phyloP scores from a whole-genome alignment of 2,329 filamentous ascomycete species.

The Ceratocystiopsis sp. region DNA sequence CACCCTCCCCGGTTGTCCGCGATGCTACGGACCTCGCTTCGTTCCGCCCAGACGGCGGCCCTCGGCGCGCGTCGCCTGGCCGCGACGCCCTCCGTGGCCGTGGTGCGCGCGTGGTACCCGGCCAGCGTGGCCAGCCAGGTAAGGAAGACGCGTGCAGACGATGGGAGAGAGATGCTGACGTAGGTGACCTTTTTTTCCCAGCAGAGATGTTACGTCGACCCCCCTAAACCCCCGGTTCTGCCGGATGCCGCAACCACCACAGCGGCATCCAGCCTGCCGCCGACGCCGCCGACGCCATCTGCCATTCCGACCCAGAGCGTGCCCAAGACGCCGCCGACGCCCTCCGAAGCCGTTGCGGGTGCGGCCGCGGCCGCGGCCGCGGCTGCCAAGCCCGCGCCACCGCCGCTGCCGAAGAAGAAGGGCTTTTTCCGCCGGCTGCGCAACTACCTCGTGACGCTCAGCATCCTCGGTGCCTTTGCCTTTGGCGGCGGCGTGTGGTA shows the following conservation, averaged over 20 bases:
- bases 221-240: slow-evolving; percentile 32
- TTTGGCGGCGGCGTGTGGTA: slow-evolving; percentile 87
- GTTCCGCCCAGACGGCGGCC: slow-evolving; percentile 35
- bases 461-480: slow-evolving; percentile 58
- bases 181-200: background rate
- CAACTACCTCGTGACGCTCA: slow-evolving; percentile 58
- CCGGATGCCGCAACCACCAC: slow-evolving; percentile 36
- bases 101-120: slow-evolving; percentile 41
- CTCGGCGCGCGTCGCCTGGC: slow-evolving; percentile 35
- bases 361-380: slow-evolving; percentile 19
- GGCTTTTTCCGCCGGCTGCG: slow-evolving; percentile 55
- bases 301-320: slow-evolving; percentile 21
- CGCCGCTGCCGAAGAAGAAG: slow-evolving; percentile 36
- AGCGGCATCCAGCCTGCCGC: slow-evolving; percentile 26
- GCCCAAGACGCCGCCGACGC: slow-evolving; percentile 22
- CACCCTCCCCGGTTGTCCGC: slow-evolving; percentile 31
- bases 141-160: background rate
- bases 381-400: slow-evolving; percentile 15
- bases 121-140: slow-evolving; percentile 5
- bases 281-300: slow-evolving; percentile 19
- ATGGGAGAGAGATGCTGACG: too few relatives aligned
- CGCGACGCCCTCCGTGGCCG: slow-evolving; percentile 21
- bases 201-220: slow-evolving; percentile 39
- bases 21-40: slow-evolving; percentile 55
- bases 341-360: slow-evolving; percentile 14